These are phyloP conservation scores for Hypericum perforatum DNA, from an alignment of 345 rosid species.

Conservation along the genomic window DNA sequence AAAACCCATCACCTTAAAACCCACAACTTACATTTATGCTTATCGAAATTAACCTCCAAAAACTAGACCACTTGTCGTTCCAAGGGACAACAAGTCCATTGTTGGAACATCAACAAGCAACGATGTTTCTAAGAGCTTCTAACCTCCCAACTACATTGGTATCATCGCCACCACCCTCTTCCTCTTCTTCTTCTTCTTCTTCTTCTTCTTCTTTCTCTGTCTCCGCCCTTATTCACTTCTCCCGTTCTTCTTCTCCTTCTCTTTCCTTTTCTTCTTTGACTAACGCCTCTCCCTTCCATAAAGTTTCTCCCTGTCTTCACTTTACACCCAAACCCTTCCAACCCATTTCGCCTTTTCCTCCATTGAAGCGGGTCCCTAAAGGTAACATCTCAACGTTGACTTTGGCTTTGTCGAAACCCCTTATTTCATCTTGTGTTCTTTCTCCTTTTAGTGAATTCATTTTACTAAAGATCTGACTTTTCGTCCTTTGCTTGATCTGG, in stretches of 20 bases:
- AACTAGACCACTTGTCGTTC: too few relatives aligned
- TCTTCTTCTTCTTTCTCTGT: constrained; percentile 18
- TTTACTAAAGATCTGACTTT: too few relatives aligned
- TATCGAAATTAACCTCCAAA: too few relatives aligned
- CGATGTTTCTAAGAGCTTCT: constrained; percentile 26
- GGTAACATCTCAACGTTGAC: constrained; percentile 11
- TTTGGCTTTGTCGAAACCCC: constrained; percentile 15
- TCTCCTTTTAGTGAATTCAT: not conserved
- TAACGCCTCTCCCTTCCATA: constrained; percentile 18
- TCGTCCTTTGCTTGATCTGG: too few relatives aligned
- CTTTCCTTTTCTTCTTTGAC: constrained; percentile 15
- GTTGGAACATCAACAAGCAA: constrained; percentile 7
- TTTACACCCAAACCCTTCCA: constrained; percentile 15
- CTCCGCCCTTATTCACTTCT: constrained; percentile 30
- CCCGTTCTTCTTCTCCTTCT: constrained; percentile 18
- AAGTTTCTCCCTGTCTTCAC: constrained; percentile 19
- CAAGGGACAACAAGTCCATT: too few relatives aligned
- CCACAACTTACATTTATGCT: too few relatives aligned
- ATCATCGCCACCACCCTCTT: constrained; percentile 29
- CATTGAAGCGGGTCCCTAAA: constrained; percentile 9
- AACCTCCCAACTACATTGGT: constrained; percentile 21
- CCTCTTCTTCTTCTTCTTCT: constrained; percentile 21
- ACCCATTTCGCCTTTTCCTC: constrained; percentile 11
- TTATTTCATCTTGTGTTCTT: not conserved
- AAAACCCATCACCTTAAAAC: too few relatives aligned